Percentiles rank a stretch among this genome's conserved stretches.
These are phyloP conservation scores for Candida golubevii DNA, from an alignment of 805 yeast genomes.

Conservation along the genomic window DNA sequence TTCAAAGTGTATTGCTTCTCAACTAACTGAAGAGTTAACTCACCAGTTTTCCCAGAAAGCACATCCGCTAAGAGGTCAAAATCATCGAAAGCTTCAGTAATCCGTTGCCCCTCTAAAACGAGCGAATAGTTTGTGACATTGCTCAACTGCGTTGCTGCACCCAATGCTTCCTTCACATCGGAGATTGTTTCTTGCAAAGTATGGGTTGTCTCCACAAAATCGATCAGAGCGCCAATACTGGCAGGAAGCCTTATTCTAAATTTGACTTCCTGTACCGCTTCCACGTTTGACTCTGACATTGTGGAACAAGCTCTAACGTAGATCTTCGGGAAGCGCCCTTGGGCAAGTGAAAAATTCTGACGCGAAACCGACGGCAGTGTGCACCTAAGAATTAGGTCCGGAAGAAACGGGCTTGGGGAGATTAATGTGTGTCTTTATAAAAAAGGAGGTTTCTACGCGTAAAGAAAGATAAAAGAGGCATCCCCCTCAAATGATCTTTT, in stretches of 20 bases:
- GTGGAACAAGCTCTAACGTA: not conserved
- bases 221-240: conserved; percentile 15
- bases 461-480: too few species aligned
- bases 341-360: conserved; percentile 7
- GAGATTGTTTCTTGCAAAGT: conserved; percentile 44
- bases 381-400: too few species aligned
- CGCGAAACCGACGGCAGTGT: conserved; percentile 7
- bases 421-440: too few species aligned
- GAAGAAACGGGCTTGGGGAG: too few species aligned
- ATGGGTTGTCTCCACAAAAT: conserved; percentile 27
- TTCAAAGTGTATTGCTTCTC: conserved; percentile 59
- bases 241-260: conserved; percentile 22
- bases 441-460: too few species aligned
- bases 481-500: too few species aligned
- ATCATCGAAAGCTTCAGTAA: conserved; percentile 28
- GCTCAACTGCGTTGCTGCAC: conserved; percentile 52
- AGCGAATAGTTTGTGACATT: conserved; percentile 61
- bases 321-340: not conserved
- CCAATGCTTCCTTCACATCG: conserved; percentile 55
- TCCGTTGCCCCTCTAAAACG: conserved; percentile 28
- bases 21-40: conserved; percentile 41
- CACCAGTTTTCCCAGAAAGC: conserved; percentile 18
- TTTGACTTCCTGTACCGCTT: conserved; percentile 16
- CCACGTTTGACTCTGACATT: conserved; percentile 18
- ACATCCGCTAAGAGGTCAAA: conserved; percentile 25